Conservation (phyloP, 495 filamentous ascomycete genomes). For the Neohortaea acidophila region DNA sequence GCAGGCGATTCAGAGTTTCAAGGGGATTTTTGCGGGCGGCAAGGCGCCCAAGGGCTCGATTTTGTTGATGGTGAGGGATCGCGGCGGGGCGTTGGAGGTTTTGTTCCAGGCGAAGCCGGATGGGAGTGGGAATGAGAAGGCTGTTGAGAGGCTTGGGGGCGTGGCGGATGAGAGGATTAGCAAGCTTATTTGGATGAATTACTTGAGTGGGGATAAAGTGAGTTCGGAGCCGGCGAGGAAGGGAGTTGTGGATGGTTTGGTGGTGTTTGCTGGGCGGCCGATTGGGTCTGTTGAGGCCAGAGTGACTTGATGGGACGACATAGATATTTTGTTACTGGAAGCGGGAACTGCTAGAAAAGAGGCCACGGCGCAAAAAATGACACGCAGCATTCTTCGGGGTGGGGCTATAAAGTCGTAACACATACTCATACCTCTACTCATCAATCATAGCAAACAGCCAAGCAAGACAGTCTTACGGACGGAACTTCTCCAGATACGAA, state of each 20-base stretch:
- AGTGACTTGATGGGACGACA: conserved; percentile 34
- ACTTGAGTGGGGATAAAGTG: conserved; percentile 72
- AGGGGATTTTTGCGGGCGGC: conserved; percentile 55
- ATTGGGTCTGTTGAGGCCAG: conserved; percentile 70
- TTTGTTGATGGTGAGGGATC: conserved; percentile 55
- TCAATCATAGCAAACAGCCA: too few species aligned
- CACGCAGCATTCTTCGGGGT: too few species aligned
- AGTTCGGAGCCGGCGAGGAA: conserved; percentile 67
- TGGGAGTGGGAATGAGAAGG: conserved; percentile 27
- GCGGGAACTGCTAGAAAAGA: too few species aligned
- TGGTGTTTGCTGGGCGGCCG: conserved; percentile 77
- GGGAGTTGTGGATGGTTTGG: conserved; percentile 73
- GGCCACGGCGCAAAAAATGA: too few species aligned
- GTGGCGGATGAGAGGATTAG: conserved; percentile 67
- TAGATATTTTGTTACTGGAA: too few species aligned
- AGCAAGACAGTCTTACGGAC: too few species aligned
- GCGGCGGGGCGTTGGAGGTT: conserved; percentile 48
- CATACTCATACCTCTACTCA: too few species aligned
- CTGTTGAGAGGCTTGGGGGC: conserved; percentile 41
- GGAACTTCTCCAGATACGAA: conserved; percentile 10
- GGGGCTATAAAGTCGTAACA: too few species aligned
- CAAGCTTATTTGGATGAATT: conserved; percentile 74
- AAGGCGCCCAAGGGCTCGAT: conserved; percentile 60
- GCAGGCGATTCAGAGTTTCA: conserved; percentile 55
- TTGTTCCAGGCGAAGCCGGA: conserved; percentile 43